Percentiles rank a stretch among this genome's conserved stretches.
Evolutionary conservation across 164 flowering plant species (phyloP).

Genomic region (Buxus sempervirens): DNA sequence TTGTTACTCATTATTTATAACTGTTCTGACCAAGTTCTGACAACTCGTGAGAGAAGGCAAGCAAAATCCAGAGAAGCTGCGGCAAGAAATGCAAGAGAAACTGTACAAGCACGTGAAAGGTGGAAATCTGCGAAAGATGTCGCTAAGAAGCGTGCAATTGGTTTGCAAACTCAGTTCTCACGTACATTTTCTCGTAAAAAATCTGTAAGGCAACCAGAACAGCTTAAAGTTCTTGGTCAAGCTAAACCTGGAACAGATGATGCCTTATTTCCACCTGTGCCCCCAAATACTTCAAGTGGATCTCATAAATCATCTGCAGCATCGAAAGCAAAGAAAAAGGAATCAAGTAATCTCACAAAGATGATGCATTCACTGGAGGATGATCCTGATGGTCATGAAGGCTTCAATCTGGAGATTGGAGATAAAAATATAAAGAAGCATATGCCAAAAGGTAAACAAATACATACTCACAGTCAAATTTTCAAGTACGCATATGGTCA

Average conservation of each 20-base stretch:
- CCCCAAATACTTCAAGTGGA: slow-evolving; percentile 24
- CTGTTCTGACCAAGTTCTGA: slow-evolving; percentile 94
- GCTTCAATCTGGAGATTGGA: slow-evolving; percentile 71
- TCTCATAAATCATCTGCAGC: slow-evolving; percentile 27
- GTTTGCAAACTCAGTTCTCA: slow-evolving; percentile 66
- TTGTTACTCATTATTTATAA: slow-evolving; percentile 50
- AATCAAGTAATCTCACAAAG: slow-evolving; percentile 52
- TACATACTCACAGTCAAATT: slow-evolving; percentile 86
- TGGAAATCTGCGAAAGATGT: slow-evolving; percentile 87
- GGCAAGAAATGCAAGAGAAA: slow-evolving; percentile 80
- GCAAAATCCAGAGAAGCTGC: slow-evolving; percentile 94
- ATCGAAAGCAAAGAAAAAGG: slow-evolving; percentile 57
- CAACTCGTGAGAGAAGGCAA: slow-evolving; percentile 69
- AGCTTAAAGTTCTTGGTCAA: slow-evolving; percentile 29
- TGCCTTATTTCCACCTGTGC: slow-evolving; percentile 41
- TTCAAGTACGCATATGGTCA: slow-evolving; percentile 97
- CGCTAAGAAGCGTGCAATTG: slow-evolving; percentile 72
- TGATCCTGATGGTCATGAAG: slow-evolving; percentile 61
- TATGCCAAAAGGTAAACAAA: slow-evolving; percentile 58
- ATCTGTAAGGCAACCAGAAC: slow-evolving; percentile 32
- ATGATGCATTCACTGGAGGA: slow-evolving; percentile 66
- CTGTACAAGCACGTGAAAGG: slow-evolving; percentile 87
- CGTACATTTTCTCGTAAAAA: slow-evolving; percentile 83
- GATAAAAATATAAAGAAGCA: slow-evolving; percentile 64
- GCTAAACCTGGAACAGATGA: slow-evolving; percentile 51